Percentiles rank a stretch among this genome's conserved stretches.
phyloP scores from a whole-genome alignment of 2,329 filamentous ascomycete genomes.

The Hymenoscyphus infarciens region DNA sequence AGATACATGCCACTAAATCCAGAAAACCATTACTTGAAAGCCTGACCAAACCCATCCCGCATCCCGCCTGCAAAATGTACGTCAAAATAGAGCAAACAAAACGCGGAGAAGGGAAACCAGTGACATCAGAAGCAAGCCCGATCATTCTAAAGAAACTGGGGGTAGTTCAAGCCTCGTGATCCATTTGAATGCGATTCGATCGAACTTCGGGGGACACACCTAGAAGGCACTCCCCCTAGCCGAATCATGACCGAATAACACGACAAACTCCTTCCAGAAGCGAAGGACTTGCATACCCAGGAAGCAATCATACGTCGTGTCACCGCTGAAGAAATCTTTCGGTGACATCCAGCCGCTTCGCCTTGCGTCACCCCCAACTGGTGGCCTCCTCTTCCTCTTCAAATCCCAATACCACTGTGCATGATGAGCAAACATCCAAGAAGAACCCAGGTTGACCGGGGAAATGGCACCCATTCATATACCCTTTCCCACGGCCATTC shows the following conservation, averaged over 20 bases:
- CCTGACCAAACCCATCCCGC: not conserved
- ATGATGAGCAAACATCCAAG: conserved; percentile 6
- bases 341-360: not conserved
- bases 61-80: not conserved
- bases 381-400: not conserved
- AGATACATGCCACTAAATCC: not conserved
- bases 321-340: not conserved
- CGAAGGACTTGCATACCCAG: not conserved
- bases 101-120: not conserved
- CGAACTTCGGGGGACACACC: not conserved
- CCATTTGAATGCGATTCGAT: not conserved
- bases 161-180: no score
- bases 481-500: conserved; percentile 3
- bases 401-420: not conserved
- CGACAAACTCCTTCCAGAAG: not conserved
- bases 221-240: not conserved
- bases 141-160: no score
- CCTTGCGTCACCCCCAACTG: not conserved
- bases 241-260: not conserved
- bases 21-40: not conserved
- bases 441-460: not conserved
- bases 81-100: not conserved
- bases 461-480: conserved; percentile 13
- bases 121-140: not conserved
- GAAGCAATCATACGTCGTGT: not conserved